Conservation (phyloP, 2,329 filamentous ascomycete genomes). For the Curvularia lunata region DNA sequence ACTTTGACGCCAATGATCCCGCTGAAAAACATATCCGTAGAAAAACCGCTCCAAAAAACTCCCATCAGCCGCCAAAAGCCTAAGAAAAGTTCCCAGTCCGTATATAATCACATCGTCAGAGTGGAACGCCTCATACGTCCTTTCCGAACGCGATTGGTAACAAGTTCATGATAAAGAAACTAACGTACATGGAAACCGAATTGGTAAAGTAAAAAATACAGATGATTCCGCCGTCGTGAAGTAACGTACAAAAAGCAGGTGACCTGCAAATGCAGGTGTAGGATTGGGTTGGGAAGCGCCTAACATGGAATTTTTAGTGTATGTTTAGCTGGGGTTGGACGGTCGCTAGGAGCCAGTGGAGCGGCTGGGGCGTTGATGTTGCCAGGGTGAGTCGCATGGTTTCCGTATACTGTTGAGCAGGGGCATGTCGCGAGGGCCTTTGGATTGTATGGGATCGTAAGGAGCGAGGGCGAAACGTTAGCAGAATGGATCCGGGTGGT, state of each 20-base stretch:
- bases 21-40: constrained; percentile 2
- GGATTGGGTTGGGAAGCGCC: not conserved
- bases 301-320: not conserved
- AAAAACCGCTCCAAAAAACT: not conserved
- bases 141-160: constrained; percentile 12
- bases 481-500: constrained; percentile 1
- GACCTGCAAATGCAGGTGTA: not conserved
- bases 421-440: constrained; percentile 4
- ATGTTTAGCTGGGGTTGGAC: not conserved
- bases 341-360: constrained; percentile 4
- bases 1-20: constrained; percentile 5
- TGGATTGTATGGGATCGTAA: not conserved
- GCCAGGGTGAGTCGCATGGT: constrained; percentile 7
- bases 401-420: constrained; percentile 4
- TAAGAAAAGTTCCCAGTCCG: constrained; percentile 6
- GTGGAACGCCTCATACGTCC: constrained; percentile 11
- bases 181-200: not conserved
- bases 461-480: not conserved
- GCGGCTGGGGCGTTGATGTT: constrained; percentile 1
- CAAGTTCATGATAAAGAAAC: not conserved
- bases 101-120: constrained; percentile 10
- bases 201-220: constrained; percentile 10
- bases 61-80: constrained; percentile 1
- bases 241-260: not conserved
- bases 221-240: not conserved